These are phyloP conservation scores for Aspergillus incahuasiensis DNA, from an alignment of 495 filamentous ascomycete species.

Conservation along the genomic window DNA sequence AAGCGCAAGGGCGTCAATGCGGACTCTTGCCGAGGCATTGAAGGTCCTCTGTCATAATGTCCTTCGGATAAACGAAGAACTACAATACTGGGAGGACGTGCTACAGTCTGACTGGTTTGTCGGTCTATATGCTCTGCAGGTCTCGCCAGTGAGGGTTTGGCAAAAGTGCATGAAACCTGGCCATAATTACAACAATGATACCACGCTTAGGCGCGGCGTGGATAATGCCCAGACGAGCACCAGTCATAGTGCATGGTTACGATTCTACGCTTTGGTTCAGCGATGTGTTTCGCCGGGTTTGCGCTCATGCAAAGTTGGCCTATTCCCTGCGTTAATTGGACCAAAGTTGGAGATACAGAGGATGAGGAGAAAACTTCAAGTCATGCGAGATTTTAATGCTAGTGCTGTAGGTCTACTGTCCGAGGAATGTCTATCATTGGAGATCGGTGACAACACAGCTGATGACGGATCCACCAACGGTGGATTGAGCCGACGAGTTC, in stretches of 20 bases:
- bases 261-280: conserved; percentile 76
- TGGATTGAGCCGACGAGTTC: conserved; percentile 68
- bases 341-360: conserved; percentile 63
- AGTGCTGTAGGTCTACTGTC: conserved; percentile 81
- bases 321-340: conserved; percentile 66
- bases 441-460: conserved; percentile 19
- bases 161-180: conserved; percentile 38
- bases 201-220: conserved; percentile 38
- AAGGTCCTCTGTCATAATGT: conserved; percentile 71
- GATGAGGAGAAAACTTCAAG: conserved; percentile 63
- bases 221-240: background rate
- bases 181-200: conserved; percentile 32
- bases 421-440: conserved; percentile 70
- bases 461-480: conserved; percentile 30
- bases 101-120: conserved; percentile 66
- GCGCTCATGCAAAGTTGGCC: conserved; percentile 48
- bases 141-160: conserved; percentile 68
- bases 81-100: conserved; percentile 90
- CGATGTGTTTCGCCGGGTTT: conserved; percentile 59
- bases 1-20: conserved; percentile 78
- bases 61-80: conserved; percentile 74
- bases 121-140: conserved; percentile 76
- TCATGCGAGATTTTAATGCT: conserved; percentile 71
- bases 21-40: conserved; percentile 74
- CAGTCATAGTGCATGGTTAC: conserved; percentile 49